These are phyloP conservation scores for Podospora australis DNA, from an alignment of 495 filamentous ascomycete genomes.

Conservation along the genomic window DNA sequence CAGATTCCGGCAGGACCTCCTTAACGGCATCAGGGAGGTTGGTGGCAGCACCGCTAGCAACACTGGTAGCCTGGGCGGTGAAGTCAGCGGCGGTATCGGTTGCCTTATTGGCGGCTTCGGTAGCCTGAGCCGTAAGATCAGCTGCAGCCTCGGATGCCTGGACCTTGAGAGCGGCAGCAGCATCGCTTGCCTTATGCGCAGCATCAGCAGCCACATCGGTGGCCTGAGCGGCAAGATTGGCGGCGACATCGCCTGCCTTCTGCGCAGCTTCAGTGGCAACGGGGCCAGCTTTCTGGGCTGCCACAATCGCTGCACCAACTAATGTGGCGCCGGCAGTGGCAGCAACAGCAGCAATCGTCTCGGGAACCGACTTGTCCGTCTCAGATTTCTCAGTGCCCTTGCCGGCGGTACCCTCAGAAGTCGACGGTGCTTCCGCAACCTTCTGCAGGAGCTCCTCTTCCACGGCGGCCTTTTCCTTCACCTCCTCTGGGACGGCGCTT, in stretches of 20 bases:
- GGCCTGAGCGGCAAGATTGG: conserved; percentile 1
- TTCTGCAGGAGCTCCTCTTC: conserved; percentile 56
- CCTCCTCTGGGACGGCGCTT: conserved; percentile 47
- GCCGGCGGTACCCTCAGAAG: conserved; percentile 48
- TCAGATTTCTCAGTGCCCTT: conserved; percentile 43
- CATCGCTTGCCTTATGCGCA: conserved; percentile 1
- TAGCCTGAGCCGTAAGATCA: not conserved
- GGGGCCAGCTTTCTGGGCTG: conserved; percentile 27
- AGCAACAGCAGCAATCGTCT: conserved; percentile 35
- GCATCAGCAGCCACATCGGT: not conserved
- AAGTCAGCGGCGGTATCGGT: conserved; percentile 17
- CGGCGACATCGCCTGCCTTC: conserved; percentile 4
- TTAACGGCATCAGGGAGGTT: conserved; percentile 13
- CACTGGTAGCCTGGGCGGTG: conserved; percentile 11
- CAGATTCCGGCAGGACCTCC: conserved; percentile 10
- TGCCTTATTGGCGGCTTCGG: conserved; percentile 8
- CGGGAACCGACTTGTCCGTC: conserved; percentile 32
- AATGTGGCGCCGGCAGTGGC: conserved; percentile 37
- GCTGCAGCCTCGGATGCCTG: conserved; percentile 4
- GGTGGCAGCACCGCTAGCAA: conserved; percentile 1
- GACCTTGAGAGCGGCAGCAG: not conserved
- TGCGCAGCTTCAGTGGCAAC: conserved; percentile 25
- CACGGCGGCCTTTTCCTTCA: conserved; percentile 54
- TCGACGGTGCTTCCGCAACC: conserved; percentile 50
- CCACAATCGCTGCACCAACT: conserved; percentile 27